Percentiles rank a stretch among this genome's conserved stretches.
These are phyloP conservation scores for Chenopodium berlandieri DNA, from an alignment of 148 eudicot species.

Conservation along the genomic window DNA sequence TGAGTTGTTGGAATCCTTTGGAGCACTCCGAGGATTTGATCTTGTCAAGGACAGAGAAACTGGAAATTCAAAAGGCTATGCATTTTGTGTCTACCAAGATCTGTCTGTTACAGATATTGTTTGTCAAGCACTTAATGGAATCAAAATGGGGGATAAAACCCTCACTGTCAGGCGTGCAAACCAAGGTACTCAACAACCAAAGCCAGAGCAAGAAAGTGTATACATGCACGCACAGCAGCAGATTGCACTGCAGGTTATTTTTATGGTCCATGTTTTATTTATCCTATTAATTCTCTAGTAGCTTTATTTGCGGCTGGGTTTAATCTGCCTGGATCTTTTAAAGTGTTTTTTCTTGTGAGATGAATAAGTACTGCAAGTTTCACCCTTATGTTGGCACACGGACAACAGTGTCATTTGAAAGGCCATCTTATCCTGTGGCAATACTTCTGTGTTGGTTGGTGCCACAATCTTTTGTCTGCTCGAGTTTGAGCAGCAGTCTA, in stretches of 20 bases:
- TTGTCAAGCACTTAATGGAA: conserved; percentile 94
- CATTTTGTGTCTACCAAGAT: conserved; percentile 93
- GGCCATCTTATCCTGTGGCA: neutral
- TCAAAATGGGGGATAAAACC: conserved; percentile 91
- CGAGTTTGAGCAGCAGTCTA: neutral
- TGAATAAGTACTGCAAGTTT: neutral
- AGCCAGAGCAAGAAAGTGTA: conserved; percentile 95
- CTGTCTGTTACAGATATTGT: conserved; percentile 80
- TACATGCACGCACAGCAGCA: conserved; percentile 91
- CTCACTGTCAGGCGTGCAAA: conserved; percentile 98
- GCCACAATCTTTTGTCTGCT: neutral
- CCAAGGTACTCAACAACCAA: conserved; percentile 78
- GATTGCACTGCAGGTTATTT: conserved; percentile 74
- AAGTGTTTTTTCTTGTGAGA: neutral
- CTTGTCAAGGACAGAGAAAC: conserved; percentile 96
- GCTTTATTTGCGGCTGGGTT: neutral
- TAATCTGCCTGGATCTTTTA: neutral
- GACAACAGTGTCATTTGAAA: neutral
- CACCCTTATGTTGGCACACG: neutral
- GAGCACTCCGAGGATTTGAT: conserved; percentile 88
- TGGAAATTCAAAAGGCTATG: conserved; percentile 98
- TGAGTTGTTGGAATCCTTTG: conserved; percentile 91
- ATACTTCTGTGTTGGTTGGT: neutral
- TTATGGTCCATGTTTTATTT: neutral
- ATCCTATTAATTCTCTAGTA: neutral